Conservation (phyloP, 495 filamentous ascomycete genomes). For the Lepidopterella palustris region DNA sequence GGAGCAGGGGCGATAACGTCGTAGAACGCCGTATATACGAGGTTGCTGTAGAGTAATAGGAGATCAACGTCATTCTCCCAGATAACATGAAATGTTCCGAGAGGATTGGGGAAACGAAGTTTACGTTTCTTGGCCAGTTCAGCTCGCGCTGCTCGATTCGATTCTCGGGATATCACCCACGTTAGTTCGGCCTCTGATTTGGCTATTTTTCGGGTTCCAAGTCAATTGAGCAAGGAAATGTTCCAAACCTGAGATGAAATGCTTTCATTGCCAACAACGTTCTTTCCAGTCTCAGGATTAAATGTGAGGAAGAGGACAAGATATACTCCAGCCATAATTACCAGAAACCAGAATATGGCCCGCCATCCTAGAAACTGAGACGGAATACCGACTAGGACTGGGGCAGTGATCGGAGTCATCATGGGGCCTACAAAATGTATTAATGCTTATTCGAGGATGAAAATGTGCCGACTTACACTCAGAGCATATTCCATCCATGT, state of each 20-base stretch:
- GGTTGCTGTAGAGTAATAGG: constrained; percentile 49
- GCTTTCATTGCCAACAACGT: constrained; percentile 35
- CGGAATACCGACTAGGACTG: constrained; percentile 32
- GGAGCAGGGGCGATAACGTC: constrained; percentile 53
- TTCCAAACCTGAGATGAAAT: constrained; percentile 40
- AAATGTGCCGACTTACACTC: constrained; percentile 10
- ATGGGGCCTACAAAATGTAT: constrained; percentile 19
- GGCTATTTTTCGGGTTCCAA: constrained; percentile 25
- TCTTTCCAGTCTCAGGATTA: constrained; percentile 6
- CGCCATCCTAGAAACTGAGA: constrained; percentile 33
- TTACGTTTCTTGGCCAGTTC: constrained; percentile 41
- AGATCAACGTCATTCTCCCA: constrained; percentile 58
- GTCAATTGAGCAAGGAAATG: constrained; percentile 37
- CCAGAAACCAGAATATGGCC: constrained; percentile 35
- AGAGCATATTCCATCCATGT: constrained; percentile 36
- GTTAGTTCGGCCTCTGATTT: constrained; percentile 28
- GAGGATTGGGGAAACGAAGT: constrained; percentile 62
- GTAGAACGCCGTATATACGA: constrained; percentile 54
- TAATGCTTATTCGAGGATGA: not conserved
- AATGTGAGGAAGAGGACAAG: constrained; percentile 29
- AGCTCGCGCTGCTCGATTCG: constrained; percentile 20
- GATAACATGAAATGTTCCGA: constrained; percentile 59
- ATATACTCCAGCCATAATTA: constrained; percentile 33
- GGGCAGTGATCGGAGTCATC: constrained; percentile 30
- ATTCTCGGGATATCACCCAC: constrained; percentile 19